Conservation (phyloP, 2,329 filamentous ascomycete species). For the Neurospora sp. region DNA sequence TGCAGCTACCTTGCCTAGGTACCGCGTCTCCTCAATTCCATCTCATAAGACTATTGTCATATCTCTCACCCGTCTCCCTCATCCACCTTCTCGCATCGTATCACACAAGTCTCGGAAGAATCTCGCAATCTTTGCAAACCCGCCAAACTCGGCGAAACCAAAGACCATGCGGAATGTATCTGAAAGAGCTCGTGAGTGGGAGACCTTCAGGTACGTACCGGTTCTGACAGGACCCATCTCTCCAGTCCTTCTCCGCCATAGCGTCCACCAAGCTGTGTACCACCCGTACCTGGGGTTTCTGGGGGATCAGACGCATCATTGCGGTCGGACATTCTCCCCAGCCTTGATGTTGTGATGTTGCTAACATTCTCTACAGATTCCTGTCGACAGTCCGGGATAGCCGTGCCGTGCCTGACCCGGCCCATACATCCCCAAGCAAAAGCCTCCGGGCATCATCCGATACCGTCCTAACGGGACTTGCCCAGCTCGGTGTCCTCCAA, state of each 20-base stretch:
- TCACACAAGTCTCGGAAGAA: background rate
- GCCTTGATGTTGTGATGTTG: constrained; percentile 7
- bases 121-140: background rate
- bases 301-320: constrained; percentile 12
- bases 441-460: constrained; percentile 19
- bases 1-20: background rate
- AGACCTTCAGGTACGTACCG: constrained; percentile 17
- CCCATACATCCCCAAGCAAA: background rate
- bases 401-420: background rate
- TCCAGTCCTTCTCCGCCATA: background rate
- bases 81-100: background rate
- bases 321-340: constrained; percentile 8
- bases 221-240: background rate
- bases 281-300: background rate
- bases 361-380: background rate
- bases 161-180: background rate
- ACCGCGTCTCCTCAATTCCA: background rate
- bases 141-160: background rate
- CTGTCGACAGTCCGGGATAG: background rate
- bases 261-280: background rate
- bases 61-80: background rate
- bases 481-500: constrained; percentile 36
- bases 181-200: constrained; percentile 15
- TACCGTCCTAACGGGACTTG: constrained; percentile 35
- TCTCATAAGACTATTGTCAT: background rate